phyloP scores from a whole-genome alignment of 768 basidiomycete genomes.

The Tylopilus sp. region DNA sequence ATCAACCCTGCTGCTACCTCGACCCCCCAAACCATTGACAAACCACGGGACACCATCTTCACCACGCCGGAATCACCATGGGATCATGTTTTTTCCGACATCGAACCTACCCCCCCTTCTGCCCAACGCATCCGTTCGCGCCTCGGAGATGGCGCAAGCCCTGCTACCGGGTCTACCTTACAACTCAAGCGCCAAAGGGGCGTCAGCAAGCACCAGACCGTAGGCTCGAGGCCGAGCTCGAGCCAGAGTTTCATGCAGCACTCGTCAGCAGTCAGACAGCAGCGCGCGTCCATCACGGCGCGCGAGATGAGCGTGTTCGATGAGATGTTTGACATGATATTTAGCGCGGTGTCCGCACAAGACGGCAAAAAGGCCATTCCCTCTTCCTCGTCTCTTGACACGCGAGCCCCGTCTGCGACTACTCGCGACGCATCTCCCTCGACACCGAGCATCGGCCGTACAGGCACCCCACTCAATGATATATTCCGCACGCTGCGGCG shows the following conservation, averaged over 20 bases:
- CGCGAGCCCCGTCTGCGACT: background rate
- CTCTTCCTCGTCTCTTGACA: background rate
- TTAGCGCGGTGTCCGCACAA: conserved; percentile 47
- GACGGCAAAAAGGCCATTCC: conserved; percentile 3
- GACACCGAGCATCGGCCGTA: conserved; percentile 16
- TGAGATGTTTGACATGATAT: conserved; percentile 72
- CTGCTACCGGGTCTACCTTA: background rate
- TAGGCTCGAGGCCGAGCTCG: background rate
- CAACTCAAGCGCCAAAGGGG: background rate
- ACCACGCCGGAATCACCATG: conserved; percentile 39
- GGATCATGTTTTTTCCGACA: conserved; percentile 52
- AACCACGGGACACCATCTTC: conserved; percentile 32
- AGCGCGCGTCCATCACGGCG: conserved; percentile 62
- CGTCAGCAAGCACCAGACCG: too few relatives aligned
- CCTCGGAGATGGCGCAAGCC: background rate
- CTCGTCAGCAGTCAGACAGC: conserved; percentile 16
- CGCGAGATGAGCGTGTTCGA: conserved; percentile 64
- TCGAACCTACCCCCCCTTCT: conserved; percentile 32
- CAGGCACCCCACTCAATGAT: conserved; percentile 36
- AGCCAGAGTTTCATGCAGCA: conserved; percentile 3
- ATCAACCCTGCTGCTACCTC: background rate
- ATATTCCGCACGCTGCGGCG: conserved; percentile 55
- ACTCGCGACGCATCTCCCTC: background rate
- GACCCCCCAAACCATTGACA: background rate
- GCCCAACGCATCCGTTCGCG: conserved; percentile 12